These are phyloP conservation scores for Cladosporium sp. DNA, from an alignment of 2,329 filamentous ascomycete species.

Conservation along the genomic window DNA sequence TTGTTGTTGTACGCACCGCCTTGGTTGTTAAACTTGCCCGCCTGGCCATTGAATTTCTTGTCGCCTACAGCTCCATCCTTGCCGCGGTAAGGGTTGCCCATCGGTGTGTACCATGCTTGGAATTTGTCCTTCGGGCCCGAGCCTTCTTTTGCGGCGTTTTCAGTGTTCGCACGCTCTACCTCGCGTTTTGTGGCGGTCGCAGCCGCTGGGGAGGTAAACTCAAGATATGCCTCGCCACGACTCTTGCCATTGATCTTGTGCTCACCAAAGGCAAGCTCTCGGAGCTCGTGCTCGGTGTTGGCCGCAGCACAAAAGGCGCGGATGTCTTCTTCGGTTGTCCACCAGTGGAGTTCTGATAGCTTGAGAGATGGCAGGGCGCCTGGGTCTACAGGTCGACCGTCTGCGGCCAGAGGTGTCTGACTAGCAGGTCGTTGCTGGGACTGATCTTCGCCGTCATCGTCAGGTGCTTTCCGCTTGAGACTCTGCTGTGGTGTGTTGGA, in stretches of 20 bases:
- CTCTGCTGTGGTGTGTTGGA: conserved; percentile 39
- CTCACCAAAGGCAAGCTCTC: conserved; percentile 93
- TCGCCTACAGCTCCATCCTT: conserved; percentile 32
- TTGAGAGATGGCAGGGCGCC: conserved; percentile 69
- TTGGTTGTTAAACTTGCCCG: conserved; percentile 39
- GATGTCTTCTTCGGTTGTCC: conserved; percentile 93
- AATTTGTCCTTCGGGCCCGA: conserved; percentile 14
- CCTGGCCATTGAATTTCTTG: conserved; percentile 47
- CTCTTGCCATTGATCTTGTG: conserved; percentile 99
- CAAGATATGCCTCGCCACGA: conserved; percentile 85
- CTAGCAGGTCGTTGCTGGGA: conserved; percentile 6
- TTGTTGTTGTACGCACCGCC: conserved; percentile 36
- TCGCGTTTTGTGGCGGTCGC: conserved; percentile 79
- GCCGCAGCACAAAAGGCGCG: conserved; percentile 70
- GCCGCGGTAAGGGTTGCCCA: conserved; percentile 79
- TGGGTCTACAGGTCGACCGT: conserved; percentile 48
- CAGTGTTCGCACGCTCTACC: conserved; percentile 53
- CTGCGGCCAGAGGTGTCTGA: conserved; percentile 10
- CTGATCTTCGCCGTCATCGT: conserved; percentile 40
- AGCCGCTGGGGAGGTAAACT: conserved; percentile 78
- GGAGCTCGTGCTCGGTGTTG: conserved; percentile 77
- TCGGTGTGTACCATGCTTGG: conserved; percentile 16
- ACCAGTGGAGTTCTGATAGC: conserved; percentile 91
- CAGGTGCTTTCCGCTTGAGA: conserved; percentile 58
- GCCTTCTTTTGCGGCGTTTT: conserved; percentile 17